Conservation (phyloP, 768 basidiomycete species). For the Tricholoma matsutake region DNA sequence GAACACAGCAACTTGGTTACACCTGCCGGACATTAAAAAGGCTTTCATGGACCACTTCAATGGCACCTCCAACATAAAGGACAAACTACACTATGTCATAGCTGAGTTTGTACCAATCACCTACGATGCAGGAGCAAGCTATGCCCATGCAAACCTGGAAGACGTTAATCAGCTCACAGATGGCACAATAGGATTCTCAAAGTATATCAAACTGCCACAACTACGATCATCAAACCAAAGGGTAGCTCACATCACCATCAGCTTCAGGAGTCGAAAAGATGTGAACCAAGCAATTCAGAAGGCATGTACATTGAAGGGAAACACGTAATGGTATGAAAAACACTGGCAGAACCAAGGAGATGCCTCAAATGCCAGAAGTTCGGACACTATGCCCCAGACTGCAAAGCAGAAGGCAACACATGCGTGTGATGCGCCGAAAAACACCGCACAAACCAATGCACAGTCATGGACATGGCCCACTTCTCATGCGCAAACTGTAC, state of each 20-base stretch:
- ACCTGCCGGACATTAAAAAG: too few species aligned
- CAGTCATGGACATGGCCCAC: conserved; percentile 1
- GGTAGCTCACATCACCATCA: conserved; percentile 21
- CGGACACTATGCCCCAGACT: too few species aligned
- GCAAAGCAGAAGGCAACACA: too few species aligned
- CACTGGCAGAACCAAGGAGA: conserved; percentile 17
- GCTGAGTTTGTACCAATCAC: too few species aligned
- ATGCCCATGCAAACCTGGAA: conserved; percentile 9
- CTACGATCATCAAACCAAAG: conserved; percentile 13
- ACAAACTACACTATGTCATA: too few species aligned
- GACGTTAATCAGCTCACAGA: conserved; percentile 8
- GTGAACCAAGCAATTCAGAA: conserved; percentile 22
- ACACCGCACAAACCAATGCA: conserved; percentile 20
- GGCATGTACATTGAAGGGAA: conserved; percentile 16
- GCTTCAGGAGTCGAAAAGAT: conserved; percentile 9
- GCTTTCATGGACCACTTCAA: background rate
- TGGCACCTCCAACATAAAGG: too few species aligned
- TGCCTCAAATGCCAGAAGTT: too few species aligned
- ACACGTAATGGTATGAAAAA: conserved; percentile 9
- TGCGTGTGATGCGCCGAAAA: conserved; percentile 12
- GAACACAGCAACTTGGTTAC: background rate
- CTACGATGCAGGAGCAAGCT: conserved; percentile 10
- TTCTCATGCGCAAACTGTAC: too few species aligned
- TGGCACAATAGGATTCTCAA: too few species aligned
- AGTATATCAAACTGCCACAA: conserved; percentile 26